phyloP scores from a whole-genome alignment of 768 basidiomycete genomes.

The Tulasnella sp. region DNA sequence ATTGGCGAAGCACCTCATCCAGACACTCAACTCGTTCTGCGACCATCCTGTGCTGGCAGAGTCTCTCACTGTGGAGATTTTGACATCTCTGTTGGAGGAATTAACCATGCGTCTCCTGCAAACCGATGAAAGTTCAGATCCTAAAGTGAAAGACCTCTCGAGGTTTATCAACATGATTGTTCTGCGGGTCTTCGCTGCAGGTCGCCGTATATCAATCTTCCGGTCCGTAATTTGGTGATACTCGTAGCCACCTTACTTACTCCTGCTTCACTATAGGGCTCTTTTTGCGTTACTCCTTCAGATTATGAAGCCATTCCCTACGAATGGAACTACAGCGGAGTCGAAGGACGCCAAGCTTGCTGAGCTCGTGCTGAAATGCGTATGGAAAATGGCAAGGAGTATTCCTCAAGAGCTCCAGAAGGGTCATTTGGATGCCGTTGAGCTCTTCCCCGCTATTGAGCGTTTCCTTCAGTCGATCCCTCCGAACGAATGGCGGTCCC shows the following conservation, averaged over 20 bases:
- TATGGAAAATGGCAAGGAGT: conserved; percentile 96
- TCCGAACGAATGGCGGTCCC: conserved; percentile 93
- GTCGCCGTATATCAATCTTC: conserved; percentile 87
- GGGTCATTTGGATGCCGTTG: conserved; percentile 77
- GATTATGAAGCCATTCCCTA: conserved; percentile 82
- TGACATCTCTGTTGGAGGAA: conserved; percentile 88
- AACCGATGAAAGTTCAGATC: conserved; percentile 83
- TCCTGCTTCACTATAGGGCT: conserved; percentile 50
- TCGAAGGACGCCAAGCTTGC: conserved; percentile 87
- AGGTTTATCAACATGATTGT: conserved; percentile 99
- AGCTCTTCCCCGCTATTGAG: conserved; percentile 90
- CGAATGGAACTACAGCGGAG: conserved; percentile 67
- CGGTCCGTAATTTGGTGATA: conserved; percentile 56
- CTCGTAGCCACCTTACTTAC: not conserved
- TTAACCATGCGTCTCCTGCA: conserved; percentile 88
- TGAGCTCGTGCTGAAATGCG: conserved; percentile 91
- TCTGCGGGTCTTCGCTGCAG: conserved; percentile 87
- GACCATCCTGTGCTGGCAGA: conserved; percentile 88
- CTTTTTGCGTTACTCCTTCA: conserved; percentile 81
- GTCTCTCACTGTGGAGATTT: conserved; percentile 79
- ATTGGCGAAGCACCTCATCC: conserved; percentile 95
- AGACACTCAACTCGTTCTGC: conserved; percentile 93
- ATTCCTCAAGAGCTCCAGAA: conserved; percentile 90
- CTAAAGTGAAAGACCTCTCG: conserved; percentile 89
- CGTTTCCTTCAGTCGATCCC: conserved; percentile 91